Conservation (phyloP, 129 eudicot species). For the carrot (Daucus carota) region DNA sequence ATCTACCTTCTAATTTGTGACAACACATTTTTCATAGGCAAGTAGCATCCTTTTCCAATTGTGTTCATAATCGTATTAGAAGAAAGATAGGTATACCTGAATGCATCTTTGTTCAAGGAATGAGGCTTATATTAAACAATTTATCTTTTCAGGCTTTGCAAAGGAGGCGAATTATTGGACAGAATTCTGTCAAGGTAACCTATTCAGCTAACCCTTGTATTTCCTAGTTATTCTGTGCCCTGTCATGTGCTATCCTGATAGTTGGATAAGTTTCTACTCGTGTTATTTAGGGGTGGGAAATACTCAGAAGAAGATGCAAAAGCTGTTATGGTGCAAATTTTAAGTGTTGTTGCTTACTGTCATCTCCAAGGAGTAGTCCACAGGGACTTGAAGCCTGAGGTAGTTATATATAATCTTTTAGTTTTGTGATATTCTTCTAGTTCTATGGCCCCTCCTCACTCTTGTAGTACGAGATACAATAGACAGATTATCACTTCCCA, state of each 20-base stretch:
- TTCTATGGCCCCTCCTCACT: neutral
- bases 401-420: constrained; percentile 15
- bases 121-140: neutral
- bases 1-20: neutral
- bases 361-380: constrained; percentile 99
- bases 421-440: neutral
- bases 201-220: constrained; percentile 1
- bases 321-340: constrained; percentile 80
- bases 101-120: neutral
- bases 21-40: neutral
- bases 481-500: neutral
- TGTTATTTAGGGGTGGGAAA: constrained; percentile 82
- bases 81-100: neutral
- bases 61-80: neutral
- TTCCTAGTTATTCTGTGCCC: neutral
- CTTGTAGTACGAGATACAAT: neutral
- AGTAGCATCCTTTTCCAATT: neutral
- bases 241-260: neutral
- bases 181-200: constrained; percentile 84
- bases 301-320: constrained; percentile 97
- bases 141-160: constrained; percentile 60
- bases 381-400: constrained; percentile 99
- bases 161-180: constrained; percentile 95
- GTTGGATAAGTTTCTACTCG: constrained; percentile 10
- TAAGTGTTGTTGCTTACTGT: constrained; percentile 83